These are phyloP conservation scores for Trametes pubescens DNA, from an alignment of 1,284 basidiomycete species.

Conservation along the genomic window DNA sequence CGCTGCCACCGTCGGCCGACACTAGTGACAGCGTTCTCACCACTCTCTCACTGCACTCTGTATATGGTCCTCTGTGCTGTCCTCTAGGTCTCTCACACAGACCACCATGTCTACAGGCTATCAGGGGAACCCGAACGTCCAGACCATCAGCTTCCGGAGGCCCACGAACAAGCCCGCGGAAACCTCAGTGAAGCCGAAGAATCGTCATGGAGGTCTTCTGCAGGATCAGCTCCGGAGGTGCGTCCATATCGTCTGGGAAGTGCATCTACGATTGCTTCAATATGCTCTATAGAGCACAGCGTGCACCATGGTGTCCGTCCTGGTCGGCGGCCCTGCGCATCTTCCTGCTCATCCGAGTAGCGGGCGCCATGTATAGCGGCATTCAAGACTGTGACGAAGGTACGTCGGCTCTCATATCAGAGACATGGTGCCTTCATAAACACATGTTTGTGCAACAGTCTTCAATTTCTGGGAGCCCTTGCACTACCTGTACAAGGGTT, in stretches of 20 bases:
- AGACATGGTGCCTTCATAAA: slow-evolving; percentile 22
- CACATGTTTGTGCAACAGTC: slow-evolving; percentile 55
- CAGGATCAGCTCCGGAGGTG: slow-evolving; percentile 81
- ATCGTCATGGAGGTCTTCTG: slow-evolving; percentile 69
- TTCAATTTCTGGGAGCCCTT: slow-evolving; percentile 99
- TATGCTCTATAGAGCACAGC: slow-evolving; percentile 57
- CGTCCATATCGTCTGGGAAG: slow-evolving; percentile 13
- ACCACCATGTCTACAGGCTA: slow-evolving; percentile 34
- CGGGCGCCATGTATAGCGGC: slow-evolving; percentile 95
- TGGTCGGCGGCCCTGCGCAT: slow-evolving; percentile 87
- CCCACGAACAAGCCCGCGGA: slow-evolving; percentile 45
- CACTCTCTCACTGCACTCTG: neutral
- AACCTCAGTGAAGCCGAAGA: slow-evolving; percentile 44
- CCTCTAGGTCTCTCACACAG: neutral
- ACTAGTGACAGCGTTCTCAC: slow-evolving; percentile 1
- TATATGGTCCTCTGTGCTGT: slow-evolving; percentile 6
- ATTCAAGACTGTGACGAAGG: slow-evolving; percentile 98
- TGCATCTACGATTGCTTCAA: neutral
- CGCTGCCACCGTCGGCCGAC: slow-evolving; percentile 20
- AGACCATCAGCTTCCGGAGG: slow-evolving; percentile 65
- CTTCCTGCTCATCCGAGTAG: slow-evolving; percentile 82
- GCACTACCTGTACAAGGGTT: slow-evolving; percentile 85
- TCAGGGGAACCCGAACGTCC: slow-evolving; percentile 43
- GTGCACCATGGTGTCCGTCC: slow-evolving; percentile 84
- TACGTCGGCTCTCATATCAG: slow-evolving; percentile 39